Evolutionary conservation across 192 early-diverging fungal genomes (phyloP), one percentile per base, ranked within the genome.

Genomic region (Umbelopsis ramanniana): DNA sequence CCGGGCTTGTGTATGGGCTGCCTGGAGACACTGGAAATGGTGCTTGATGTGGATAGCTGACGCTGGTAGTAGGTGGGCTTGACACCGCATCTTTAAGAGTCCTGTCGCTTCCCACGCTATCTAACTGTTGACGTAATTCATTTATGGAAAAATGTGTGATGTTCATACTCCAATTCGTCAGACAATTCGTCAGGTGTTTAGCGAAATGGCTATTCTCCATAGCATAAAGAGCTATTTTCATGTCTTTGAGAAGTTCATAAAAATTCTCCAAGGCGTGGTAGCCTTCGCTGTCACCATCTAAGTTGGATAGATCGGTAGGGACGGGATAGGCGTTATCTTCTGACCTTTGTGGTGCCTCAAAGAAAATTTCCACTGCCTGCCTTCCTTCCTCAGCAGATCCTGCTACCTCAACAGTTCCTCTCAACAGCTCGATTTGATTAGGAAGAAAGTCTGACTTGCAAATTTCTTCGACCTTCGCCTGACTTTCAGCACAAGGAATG

Each of bases 171-270:
- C 85, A 89, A n/a, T 72, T 75, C 10, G 82, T 82, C 24, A 89
- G 78, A 69, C 83, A 88, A 33, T 78, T 83, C 0, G 80, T 82
- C 6, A 89, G 67, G 26, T 81, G 83, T 54, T 82, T 78, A 9
- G 86, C 83, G 52, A 89, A 89, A 6, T 76, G 68, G 35, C 85
- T 86, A n/a, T 85, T 60, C 19, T 85, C 85, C 23, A 70, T 75
- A 0, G 85, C 82, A 73, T 85, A 70, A 10, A 89, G 46, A 6
- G 80, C 67, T 9, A 85, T 81, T 52, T 74, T 82, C 29, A 85
- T 29, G n/a, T 82, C 85, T 19, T 76, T 45, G 23, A 89, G 60
- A 21, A 68, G 74, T 22, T 74, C 74, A 33, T 77, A 75, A 69
- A 86, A 86, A 7, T 68, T 72, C 6, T 72, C 69, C 6, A 86